Evolutionary conservation across 495 filamentous ascomycete genomes (phyloP), one percentile per base, ranked within the genome.

Genomic region (Lophiotrema nucula): DNA sequence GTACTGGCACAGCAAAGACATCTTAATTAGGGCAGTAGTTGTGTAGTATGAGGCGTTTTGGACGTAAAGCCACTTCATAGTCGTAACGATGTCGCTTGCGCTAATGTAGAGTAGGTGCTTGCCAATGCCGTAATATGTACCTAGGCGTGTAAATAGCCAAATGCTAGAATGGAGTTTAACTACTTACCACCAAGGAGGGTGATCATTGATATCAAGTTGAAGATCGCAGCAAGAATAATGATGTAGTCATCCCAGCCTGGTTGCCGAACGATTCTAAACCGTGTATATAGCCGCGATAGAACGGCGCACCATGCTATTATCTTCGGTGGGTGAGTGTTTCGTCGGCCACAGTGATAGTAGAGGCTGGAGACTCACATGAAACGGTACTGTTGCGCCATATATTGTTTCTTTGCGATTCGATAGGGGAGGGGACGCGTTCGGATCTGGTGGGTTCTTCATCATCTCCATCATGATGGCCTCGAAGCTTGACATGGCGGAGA

Each of bases 1-100:
- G 26, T 62, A 62, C 33, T 62, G 59, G 8, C 38, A 44, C 19
- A 62, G 53, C 0, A 62, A 46, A 13, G 59, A 62, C 15, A 56
- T 18, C 27, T 62, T 56, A 11, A 62, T 43, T 2, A 56, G 12
- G 23, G 23, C 22, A 6, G 59, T 41, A 6, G 50, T 37, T 4
- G 45, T 25, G 10, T 37, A 35, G 23, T 56, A 62, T 1, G 19
- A 21, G 1, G 22, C 59, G n/a, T 18, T 25, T 2, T 31, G 8
- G 1, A 51, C 15, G 26, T 56, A 62, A 18, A 56, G 38, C 13
- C 37, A 43, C 45, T 49, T 38, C 38, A 62, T 22, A 22, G 26
- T 23, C 2, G 42, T 37, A 15, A 16, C 18, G n/a, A 56, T 13
- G 2, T 22, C 25, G 10, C 10, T 38, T 23, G 15, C 5, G 1